Evolutionary conservation across 371 early-diverging fungal genomes (phyloP), one percentile per base, ranked within the genome.

Genomic region (Coemansia sp.): DNA sequence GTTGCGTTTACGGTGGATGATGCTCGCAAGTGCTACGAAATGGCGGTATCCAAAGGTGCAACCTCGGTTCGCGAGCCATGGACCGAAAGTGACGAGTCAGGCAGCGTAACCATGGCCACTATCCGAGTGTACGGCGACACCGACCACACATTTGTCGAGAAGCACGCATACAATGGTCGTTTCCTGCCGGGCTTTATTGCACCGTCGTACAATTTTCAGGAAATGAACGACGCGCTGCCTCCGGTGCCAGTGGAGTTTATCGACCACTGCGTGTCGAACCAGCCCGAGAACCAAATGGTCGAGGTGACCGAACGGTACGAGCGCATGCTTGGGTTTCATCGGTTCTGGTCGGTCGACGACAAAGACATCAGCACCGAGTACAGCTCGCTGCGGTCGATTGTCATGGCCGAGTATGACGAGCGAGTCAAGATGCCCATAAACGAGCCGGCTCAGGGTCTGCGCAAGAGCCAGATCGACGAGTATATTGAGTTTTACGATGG

Each of bases 261-360:
- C 69, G 98, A 97, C 81, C 98, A 98, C 83, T 89, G 93, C 66
- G 98, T 97, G 57, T 93, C 92, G 21, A 97, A 97, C 87, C 96
- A 96, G 82, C 93, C 95, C 63, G 96, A 95, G 79, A 82, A 86
- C 81, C 86, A 90, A 84, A 96, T 98, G 96, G 83, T 87, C 52
- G 79, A 89, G 60, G 90, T 92, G 55, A 91, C 93, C 80, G 91
- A 94, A 64, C 79, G 87, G 64, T 93, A 92, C 70, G 96, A 96
- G 83, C 83, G 88, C 67, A 84, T 88, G 65, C 88, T 98, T 28
- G 95, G 93, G 66, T 97, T 97, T 88, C 96, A 95, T 82, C 90
- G 97, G 51, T 98, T 97, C 91, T 97, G 97, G 97, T 94, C 94
- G 30, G 95, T 98, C 52, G 98, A 98, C 83, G 98, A 98, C 84